Evolutionary conservation across 495 filamentous ascomycete species (phyloP).

Genomic region (Penicillium bialowiezense): DNA sequence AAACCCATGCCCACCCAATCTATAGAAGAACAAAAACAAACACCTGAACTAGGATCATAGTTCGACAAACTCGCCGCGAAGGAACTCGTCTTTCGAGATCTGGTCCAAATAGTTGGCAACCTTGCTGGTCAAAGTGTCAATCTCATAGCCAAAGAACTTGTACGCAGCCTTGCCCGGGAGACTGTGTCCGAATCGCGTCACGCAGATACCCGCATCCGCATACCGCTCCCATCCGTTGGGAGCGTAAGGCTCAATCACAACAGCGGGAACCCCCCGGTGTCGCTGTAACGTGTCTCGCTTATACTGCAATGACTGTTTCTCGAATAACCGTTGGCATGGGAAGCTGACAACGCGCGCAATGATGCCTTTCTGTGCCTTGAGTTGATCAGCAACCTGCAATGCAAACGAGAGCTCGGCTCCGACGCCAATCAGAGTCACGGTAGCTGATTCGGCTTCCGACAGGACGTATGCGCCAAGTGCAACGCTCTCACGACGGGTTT

Average conservation of each 20-base stretch:
- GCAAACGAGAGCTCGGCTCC: constrained; percentile 49
- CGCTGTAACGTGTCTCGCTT: constrained; percentile 38
- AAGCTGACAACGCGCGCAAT: constrained; percentile 51
- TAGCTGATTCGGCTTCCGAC: constrained; percentile 35
- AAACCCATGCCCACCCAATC: neutral
- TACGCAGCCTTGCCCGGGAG: constrained; percentile 52
- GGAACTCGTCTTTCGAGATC: constrained; percentile 26
- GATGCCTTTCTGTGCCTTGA: constrained; percentile 33
- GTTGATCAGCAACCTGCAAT: constrained; percentile 32
- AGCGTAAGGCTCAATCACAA: constrained; percentile 55
- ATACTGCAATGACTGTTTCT: constrained; percentile 49
- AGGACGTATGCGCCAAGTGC: constrained; percentile 48
- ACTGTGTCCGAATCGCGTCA: constrained; percentile 48
- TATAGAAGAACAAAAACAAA: neutral
- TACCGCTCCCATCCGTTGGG: constrained; percentile 59
- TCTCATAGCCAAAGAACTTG: constrained; percentile 52
- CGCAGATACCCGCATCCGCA: constrained; percentile 49
- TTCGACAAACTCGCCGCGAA: constrained; percentile 40
- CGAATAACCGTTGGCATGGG: constrained; percentile 54
- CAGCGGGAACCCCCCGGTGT: constrained; percentile 36
- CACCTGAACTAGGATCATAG: constrained; percentile 16
- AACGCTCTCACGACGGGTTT: constrained; percentile 41
- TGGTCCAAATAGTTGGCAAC: constrained; percentile 42
- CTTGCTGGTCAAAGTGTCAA: constrained; percentile 40
- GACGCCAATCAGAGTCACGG: constrained; percentile 49